These are phyloP conservation scores for Oryza meyeriana DNA, from an alignment of 176 grass and related monocot species.

Conservation along the genomic window DNA sequence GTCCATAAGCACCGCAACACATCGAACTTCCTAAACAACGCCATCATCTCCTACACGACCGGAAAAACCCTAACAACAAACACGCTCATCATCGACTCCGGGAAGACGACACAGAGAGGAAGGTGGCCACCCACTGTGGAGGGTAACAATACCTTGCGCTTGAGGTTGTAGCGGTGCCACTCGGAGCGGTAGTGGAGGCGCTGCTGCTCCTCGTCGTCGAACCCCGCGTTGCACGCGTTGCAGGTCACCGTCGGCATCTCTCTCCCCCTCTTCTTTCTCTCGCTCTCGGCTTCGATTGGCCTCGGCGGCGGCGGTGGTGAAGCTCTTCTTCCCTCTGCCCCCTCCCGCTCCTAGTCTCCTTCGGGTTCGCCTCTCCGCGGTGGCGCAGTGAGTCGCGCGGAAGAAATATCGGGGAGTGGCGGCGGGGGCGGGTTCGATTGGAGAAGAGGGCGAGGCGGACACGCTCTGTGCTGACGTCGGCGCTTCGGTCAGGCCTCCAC, in stretches of 20 bases:
- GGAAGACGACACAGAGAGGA: not conserved
- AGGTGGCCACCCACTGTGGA: not conserved
- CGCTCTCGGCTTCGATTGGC: not conserved
- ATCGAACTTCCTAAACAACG: not conserved
- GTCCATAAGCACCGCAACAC: not conserved
- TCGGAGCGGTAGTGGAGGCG: conserved; percentile 89
- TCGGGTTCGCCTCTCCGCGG: not conserved
- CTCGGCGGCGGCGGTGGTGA: not conserved
- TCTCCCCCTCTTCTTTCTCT: not conserved
- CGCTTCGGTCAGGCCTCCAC: conserved; percentile 32
- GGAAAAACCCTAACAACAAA: conserved; percentile 19
- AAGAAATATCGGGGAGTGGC: not conserved
- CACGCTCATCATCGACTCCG: not conserved
- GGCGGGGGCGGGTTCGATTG: not conserved
- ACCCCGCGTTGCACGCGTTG: conserved; percentile 91
- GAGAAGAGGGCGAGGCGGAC: conserved; percentile 5
- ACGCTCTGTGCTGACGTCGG: conserved; percentile 38
- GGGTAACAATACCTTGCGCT: conserved; percentile 66
- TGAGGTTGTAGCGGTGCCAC: conserved; percentile 99
- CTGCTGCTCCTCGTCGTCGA: conserved; percentile 69
- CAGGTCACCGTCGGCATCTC: conserved; percentile 70
- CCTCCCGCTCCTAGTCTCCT: not conserved
- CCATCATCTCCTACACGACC: not conserved
- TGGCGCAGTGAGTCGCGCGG: not conserved
- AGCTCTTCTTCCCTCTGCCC: not conserved